Base-by-base conservation (phyloP, 192 early-diverging fungal genomes). In the Geranomyces variabilis region DNA sequence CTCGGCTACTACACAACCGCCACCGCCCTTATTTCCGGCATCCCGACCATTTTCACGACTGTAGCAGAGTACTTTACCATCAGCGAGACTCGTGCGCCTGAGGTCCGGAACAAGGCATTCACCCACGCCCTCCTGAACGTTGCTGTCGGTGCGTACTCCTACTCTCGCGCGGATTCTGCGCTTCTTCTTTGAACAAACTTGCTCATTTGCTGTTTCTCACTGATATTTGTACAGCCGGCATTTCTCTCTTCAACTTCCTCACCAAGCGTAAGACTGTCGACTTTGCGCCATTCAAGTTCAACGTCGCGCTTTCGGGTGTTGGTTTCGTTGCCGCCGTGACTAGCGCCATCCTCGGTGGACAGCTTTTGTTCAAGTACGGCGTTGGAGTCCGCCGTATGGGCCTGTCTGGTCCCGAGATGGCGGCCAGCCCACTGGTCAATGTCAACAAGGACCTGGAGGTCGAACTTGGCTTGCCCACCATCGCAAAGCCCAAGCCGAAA, bases 381-480 rank as follows among this genome's bases (percentile, higher is more conserved):
- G 57, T 70, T 10, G 69, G 69, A 21, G 69, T 70, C 31, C 57
- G 58, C 31, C n/a, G 69, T 1, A 70, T 70, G 69, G 69, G 69
- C 6, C 4, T 53, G 19, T 24, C 51, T 3, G 51, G 51, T 17
- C n/a, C 24, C 7, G 51, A 53, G 17, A 41, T 41, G 36, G 36
- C 36, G 36, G 36, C 36, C 5, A 9, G 6, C 51, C 58, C 58
- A 7, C 14, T 29, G 6, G 28, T 17, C 5, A 60, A 60, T 26
- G 22, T 29, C 28, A 60, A 60, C 58, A 33, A 17, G 6, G 58
- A 60, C 58, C 58, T 60, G 4, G 28, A 60, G 58, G 28, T 17
- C 28, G 58, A 60, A 7, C 58, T 60, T 19, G 30, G 17, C 58
- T 24, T 60, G 22, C 58, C 58, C 17, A 53, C 51, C 51, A 53